Evolutionary conservation across 2,329 filamentous ascomycete species (phyloP).

Genomic region (Gremmenia infestans): DNA sequence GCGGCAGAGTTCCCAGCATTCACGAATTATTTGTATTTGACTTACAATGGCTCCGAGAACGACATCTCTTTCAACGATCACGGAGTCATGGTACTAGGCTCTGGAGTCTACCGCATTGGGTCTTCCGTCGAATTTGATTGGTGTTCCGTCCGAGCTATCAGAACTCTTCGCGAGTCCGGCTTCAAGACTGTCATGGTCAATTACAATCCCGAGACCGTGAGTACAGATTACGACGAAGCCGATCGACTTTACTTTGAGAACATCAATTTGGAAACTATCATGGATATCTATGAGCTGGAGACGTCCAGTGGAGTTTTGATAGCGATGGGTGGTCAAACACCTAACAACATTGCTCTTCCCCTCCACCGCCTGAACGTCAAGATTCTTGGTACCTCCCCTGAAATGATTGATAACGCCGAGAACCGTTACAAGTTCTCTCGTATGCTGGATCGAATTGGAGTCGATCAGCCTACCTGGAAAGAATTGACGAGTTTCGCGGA

Average conservation of each 20-base stretch:
- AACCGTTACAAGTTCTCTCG: conserved; percentile 98
- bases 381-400: conserved; percentile 89
- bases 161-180: conserved; percentile 76
- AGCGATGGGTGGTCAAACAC: conserved; percentile 95
- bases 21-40: conserved; percentile 95
- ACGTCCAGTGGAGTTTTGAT: conserved; percentile 78
- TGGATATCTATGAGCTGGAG: conserved; percentile 92
- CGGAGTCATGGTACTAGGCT: conserved; percentile 89
- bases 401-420: conserved; percentile 98
- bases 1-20: conserved; percentile 92
- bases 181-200: conserved; percentile 97
- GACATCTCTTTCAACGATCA: conserved; percentile 83
- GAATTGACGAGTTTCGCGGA: conserved; percentile 94
- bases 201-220: conserved; percentile 85
- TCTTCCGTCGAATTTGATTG: conserved; percentile 99
- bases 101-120: conserved; percentile 93
- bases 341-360: conserved; percentile 94
- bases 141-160: conserved; percentile 93
- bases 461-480: conserved; percentile 98
- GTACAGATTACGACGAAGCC: conserved; percentile 90
- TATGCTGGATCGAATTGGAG: conserved; percentile 90
- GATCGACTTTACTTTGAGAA: conserved; percentile 96
- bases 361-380: conserved; percentile 86
- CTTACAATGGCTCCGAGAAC: conserved; percentile 85
- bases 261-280: conserved; percentile 81